phyloP scores from a whole-genome alignment of 2,329 filamentous ascomycete genomes.

The Paramyrothecium roridum region DNA sequence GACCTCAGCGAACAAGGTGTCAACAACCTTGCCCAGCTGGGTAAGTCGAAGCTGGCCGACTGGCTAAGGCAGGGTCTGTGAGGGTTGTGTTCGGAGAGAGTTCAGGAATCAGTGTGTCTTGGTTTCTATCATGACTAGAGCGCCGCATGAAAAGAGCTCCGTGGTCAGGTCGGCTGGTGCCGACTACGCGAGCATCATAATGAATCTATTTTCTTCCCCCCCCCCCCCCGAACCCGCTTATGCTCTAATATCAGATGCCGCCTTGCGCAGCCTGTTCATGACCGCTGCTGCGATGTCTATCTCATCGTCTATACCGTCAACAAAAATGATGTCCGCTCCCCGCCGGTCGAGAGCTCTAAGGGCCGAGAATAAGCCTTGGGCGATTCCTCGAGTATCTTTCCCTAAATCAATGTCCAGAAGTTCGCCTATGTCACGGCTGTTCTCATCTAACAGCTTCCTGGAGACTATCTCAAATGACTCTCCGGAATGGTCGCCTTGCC shows the following conservation, averaged over 20 bases:
- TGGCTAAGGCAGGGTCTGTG: slow-evolving; percentile 82
- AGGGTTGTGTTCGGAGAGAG: slow-evolving; percentile 13
- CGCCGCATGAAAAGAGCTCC: slow-evolving; percentile 17
- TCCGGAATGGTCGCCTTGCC: slow-evolving; percentile 20
- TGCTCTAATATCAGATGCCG: slow-evolving; percentile 58
- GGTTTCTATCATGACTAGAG: slow-evolving; percentile 24
- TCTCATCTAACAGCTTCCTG: slow-evolving; percentile 31
- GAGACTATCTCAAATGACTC: slow-evolving; percentile 37
- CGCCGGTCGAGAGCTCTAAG: slow-evolving; percentile 79
- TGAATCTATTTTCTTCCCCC: slow-evolving; percentile 22
- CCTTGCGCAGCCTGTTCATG: slow-evolving; percentile 81
- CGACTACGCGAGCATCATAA: slow-evolving; percentile 7
- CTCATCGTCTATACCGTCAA: slow-evolving; percentile 81
- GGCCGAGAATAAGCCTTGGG: slow-evolving; percentile 83
- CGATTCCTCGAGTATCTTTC: slow-evolving; percentile 67
- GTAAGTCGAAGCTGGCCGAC: slow-evolving; percentile 87
- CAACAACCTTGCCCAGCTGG: slow-evolving; percentile 90
- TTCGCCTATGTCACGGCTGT: slow-evolving; percentile 30
- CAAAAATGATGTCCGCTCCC: slow-evolving; percentile 78
- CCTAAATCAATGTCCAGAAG: slow-evolving; percentile 74
- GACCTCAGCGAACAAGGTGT: slow-evolving; percentile 95
- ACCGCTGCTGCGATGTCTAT: slow-evolving; percentile 82
- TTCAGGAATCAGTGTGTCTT: slow-evolving; percentile 7
- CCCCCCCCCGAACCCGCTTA: slow-evolving; percentile 29
- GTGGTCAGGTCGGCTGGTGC: background rate